A percentile compares a stretch with the other conserved stretches of the same genome.
Evolutionary conservation across 805 yeast species (phyloP).

Genomic region (Nakazawaea sp.): DNA sequence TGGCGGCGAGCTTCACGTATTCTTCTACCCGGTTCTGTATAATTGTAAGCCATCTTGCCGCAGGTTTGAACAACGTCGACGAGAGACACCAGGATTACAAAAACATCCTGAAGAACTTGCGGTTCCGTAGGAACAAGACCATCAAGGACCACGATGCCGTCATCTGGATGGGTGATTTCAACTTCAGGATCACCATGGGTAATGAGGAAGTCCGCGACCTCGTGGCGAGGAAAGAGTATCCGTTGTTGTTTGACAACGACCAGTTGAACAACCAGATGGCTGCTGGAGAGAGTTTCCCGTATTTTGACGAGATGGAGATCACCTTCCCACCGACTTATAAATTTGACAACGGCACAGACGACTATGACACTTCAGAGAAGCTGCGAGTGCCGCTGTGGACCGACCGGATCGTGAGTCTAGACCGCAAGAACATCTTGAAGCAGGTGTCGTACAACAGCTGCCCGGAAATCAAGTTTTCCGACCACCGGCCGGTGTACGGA

Average conservation of each 20-base stretch:
- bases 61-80: slow-evolving; percentile 74
- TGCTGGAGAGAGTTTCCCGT: slow-evolving; percentile 63
- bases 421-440: slow-evolving; percentile 46
- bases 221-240: slow-evolving; percentile 40
- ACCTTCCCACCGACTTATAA: slow-evolving; percentile 88
- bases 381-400: slow-evolving; percentile 96
- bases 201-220: slow-evolving; percentile 66
- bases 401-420: slow-evolving; percentile 67
- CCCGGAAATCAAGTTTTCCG: slow-evolving; percentile 60
- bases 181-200: slow-evolving; percentile 67
- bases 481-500: slow-evolving; percentile 87
- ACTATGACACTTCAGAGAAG: slow-evolving; percentile 86
- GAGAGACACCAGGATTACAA: slow-evolving; percentile 85
- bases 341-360: slow-evolving; percentile 75
- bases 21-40: slow-evolving; percentile 66
- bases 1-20: slow-evolving; percentile 59
- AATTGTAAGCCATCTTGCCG: slow-evolving; percentile 89
- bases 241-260: slow-evolving; percentile 57
- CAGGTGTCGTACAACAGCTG: slow-evolving; percentile 58
- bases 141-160: slow-evolving; percentile 80
- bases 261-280: slow-evolving; percentile 76
- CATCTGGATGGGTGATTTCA: slow-evolving; percentile 93
- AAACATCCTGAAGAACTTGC: slow-evolving; percentile 66
- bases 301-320: slow-evolving; percentile 70
- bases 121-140: slow-evolving; percentile 71